These are phyloP conservation scores for Cryptosporidium ryanae DNA, from an alignment of 169 alveolate species.

Conservation along the genomic window DNA sequence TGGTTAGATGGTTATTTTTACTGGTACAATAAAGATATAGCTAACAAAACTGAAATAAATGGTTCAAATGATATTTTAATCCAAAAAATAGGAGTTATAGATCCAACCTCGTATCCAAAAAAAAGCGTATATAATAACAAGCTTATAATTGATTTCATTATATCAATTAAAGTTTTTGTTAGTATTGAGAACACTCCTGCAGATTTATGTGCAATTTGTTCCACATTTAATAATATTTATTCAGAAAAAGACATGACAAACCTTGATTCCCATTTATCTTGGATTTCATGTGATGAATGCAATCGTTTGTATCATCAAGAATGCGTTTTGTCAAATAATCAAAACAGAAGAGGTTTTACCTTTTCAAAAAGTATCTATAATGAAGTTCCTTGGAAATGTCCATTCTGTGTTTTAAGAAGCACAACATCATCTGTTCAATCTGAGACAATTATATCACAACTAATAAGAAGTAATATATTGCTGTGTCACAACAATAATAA, in stretches of 20 bases:
- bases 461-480: slow-evolving; percentile 5
- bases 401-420: slow-evolving; percentile 28
- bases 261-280: neutral
- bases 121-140: slow-evolving; percentile 12
- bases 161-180: slow-evolving; percentile 20
- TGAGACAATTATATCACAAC: neutral
- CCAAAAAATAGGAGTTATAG: slow-evolving; percentile 38
- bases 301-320: slow-evolving; percentile 56
- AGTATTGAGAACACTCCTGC: slow-evolving; percentile 44
- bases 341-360: neutral
- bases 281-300: slow-evolving; percentile 67
- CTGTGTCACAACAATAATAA: slow-evolving; percentile 8
- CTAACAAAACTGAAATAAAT: neutral
- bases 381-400: slow-evolving; percentile 27
- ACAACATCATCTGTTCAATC: neutral
- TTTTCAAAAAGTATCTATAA: neutral
- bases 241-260: neutral
- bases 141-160: slow-evolving; percentile 29
- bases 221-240: slow-evolving; percentile 1
- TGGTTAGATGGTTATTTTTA: slow-evolving; percentile 43
- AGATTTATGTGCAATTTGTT: slow-evolving; percentile 50
- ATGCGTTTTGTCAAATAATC: slow-evolving; percentile 18
- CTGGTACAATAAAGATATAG: slow-evolving; percentile 1
- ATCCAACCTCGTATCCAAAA: slow-evolving; percentile 62
- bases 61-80: neutral